phyloP scores from a whole-genome alignment of 176 grass and related monocot genomes.

The Oryza coarctata region DNA sequence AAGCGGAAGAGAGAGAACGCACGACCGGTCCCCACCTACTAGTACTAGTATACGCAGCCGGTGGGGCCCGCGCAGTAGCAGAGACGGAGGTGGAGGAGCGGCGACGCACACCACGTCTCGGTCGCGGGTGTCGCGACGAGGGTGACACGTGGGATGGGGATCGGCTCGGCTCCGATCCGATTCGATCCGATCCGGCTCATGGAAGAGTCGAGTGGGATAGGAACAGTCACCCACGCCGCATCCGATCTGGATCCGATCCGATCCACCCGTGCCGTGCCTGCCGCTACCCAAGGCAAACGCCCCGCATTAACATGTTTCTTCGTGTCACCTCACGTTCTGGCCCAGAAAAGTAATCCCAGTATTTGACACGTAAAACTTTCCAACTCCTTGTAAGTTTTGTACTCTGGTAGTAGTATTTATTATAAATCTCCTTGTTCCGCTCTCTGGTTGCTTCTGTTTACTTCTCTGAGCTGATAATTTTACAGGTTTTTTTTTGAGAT shows the following conservation, averaged over 20 bases:
- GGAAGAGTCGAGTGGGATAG: neutral
- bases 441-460: no score
- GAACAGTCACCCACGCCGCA: slow-evolving; percentile 21
- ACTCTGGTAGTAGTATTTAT: no score
- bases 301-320: neutral
- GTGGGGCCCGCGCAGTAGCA: neutral
- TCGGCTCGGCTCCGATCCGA: neutral
- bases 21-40: neutral
- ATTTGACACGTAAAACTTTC: neutral
- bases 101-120: neutral
- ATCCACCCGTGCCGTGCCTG: neutral
- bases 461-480: neutral
- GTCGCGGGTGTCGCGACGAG: neutral
- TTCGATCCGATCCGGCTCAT: neutral
- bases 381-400: no score
- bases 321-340: neutral
- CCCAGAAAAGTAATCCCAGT: neutral
- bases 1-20: no score
- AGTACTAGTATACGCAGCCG: neutral
- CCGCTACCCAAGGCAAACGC: neutral
- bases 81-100: neutral
- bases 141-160: neutral
- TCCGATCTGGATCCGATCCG: neutral
- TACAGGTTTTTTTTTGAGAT: no score
- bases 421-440: no score